Evolutionary conservation across 2,329 filamentous ascomycete genomes (phyloP), one percentile per base, ranked within the genome.

Genomic region (Bipolaris gigantea): DNA sequence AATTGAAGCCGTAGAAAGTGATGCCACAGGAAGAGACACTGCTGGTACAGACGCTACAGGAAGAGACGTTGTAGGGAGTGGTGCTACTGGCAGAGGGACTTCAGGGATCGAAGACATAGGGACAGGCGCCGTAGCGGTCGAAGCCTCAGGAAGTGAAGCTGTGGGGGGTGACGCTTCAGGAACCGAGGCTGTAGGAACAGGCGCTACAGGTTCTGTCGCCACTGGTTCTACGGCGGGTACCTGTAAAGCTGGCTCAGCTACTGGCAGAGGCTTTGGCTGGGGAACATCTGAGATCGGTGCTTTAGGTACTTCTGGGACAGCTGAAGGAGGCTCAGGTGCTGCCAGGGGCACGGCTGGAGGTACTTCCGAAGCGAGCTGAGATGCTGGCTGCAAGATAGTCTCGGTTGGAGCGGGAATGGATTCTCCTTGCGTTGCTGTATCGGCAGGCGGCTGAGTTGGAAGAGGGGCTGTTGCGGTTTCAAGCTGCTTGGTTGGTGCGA

Each of bases 251-350:
- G 48, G 42, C 32, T 51, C 53, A 21, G 42, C 18, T 33, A 11
- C 39, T 13, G 39, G 35, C 21, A 10, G 18, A 32, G 39, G 23
- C 11, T 39, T 39, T 21, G 43, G 16, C 9, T 5, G 21, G 41
- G 46, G 11, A 15, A 11, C 41, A 6, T 13, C 13, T n/a, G 42
- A 25, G 30, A 8, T 21, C 10, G 36, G 5, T 47, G n/a, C 18
- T 51, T 21, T 21, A n/a, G 40, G 19, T 18, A 21, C 39, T 39
- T 19, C 48, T 13, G 43, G 25, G 27, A 35, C 40, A 25, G n/a
- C n/a, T n/a, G n/a, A n/a, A n/a, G n/a, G n/a, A n/a, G 53, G 25
- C 30, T 54, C 54, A 30, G 43, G 45, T 21, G 25, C 30, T n/a
- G 39, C 16, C 8, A 41, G 23, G 5, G 47, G 47, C 7, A 38